These are phyloP conservation scores for Claviceps capensis DNA, from an alignment of 2,329 filamentous ascomycete species.

Conservation along the genomic window DNA sequence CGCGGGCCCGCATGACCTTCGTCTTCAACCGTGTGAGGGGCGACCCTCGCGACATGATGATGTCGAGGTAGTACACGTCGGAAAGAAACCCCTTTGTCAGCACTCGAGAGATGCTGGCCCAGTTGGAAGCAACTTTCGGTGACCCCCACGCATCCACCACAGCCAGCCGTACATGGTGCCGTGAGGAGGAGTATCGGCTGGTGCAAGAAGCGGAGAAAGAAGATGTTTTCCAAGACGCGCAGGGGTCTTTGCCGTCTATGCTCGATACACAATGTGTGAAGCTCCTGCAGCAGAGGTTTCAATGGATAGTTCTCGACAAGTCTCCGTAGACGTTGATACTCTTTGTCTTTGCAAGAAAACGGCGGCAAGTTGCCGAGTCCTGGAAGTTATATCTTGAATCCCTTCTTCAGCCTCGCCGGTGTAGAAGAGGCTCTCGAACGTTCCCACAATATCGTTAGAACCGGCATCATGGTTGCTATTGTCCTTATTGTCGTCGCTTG, in stretches of 20 bases:
- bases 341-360: constrained; percentile 1
- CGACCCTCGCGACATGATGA: no score
- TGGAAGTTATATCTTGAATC: neutral
- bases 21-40: no score
- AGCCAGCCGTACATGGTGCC: constrained; percentile 7
- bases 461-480: neutral
- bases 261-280: constrained; percentile 10
- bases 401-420: neutral
- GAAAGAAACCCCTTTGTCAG: no score
- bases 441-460: constrained; percentile 10
- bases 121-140: no score
- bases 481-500: neutral
- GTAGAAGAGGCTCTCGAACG: constrained; percentile 14
- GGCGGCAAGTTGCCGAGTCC: neutral
- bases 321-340: constrained; percentile 3
- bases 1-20: no score
- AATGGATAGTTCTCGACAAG: constrained; percentile 11
- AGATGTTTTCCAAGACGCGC: neutral
- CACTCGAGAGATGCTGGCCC: no score
- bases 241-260: neutral
- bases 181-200: constrained; percentile 6
- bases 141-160: no score
- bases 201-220: constrained; percentile 1
- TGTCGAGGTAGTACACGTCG: no score
- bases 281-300: constrained; percentile 7